A percentile compares a stretch with the other conserved stretches of the same genome.
These are phyloP conservation scores for Yarrowia hollandica DNA, from an alignment of 805 yeast species.

Conservation along the genomic window DNA sequence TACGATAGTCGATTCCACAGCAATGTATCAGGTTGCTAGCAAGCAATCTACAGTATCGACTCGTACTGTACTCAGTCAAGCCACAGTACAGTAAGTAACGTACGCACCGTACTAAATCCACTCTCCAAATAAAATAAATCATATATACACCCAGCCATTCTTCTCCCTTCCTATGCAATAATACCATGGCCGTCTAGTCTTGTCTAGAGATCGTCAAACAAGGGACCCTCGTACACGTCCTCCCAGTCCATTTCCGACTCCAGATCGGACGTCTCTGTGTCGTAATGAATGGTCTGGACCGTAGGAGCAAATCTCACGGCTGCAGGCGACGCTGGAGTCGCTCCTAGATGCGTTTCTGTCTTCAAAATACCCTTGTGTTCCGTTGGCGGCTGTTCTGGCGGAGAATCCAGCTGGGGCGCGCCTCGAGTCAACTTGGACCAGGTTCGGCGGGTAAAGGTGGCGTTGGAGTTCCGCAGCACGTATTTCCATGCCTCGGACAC, in stretches of 20 bases:
- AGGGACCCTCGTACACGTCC: neutral
- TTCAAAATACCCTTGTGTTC: slow-evolving; percentile 10
- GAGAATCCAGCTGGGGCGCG: neutral
- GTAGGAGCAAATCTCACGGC: slow-evolving; percentile 3
- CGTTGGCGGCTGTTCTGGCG: neutral
- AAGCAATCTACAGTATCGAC: too few relatives aligned
- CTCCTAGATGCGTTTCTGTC: neutral
- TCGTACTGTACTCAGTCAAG: too few relatives aligned
- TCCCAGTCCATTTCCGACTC: slow-evolving; percentile 20
- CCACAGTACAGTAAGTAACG: too few relatives aligned
- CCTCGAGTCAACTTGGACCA: slow-evolving; percentile 3
- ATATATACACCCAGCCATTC: too few relatives aligned
- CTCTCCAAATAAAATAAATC: too few relatives aligned
- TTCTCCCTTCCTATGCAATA: slow-evolving; percentile 9
- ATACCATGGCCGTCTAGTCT: too few relatives aligned
- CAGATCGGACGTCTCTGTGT: neutral
- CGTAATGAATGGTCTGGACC: neutral
- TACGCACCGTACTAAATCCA: too few relatives aligned
- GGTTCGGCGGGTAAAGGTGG: slow-evolving; percentile 3
- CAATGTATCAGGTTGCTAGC: too few relatives aligned
- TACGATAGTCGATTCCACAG: too few relatives aligned
- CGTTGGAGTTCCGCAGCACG: slow-evolving; percentile 9
- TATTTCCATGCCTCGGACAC: slow-evolving; percentile 13
- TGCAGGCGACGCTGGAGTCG: neutral
- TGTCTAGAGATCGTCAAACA: slow-evolving; percentile 1